Base-by-base conservation (phyloP, 2,329 filamentous ascomycete genomes). In the Cladosporium sp. region DNA sequence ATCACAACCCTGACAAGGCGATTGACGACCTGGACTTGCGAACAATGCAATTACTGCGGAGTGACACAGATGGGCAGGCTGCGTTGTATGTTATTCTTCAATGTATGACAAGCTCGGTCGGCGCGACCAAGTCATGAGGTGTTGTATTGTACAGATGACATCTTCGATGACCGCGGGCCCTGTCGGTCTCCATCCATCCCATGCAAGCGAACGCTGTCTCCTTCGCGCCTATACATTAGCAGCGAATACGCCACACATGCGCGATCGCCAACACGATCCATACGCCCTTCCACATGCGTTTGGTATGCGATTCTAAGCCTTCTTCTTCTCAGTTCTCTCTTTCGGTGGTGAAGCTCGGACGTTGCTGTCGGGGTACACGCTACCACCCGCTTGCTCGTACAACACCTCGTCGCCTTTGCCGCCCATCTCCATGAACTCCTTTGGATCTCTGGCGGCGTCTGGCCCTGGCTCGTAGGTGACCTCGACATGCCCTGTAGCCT, bases 391-490 rank as follows among this genome's bases (percentile, higher is more conserved):
- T 59, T 91, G 82, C 11, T 85, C 86, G 75, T 89, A 97, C 16
- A 97, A 82, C 52, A 85, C 82, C 77, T 92, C 88, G 73, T 98
- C 94, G 5, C 93, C 94, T 72, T 91, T 91, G 18, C 92, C 92
- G 46, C 94, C 94, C 82, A 96, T 85, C 68, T 89, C 86, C 77
- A 92, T 89, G 71, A 97, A 98, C 72, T 95, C 92, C 5, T 85
- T 82, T 0, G 91, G 84, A 35, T 87, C 85, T 65, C 92, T 84
- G 67, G 88, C 82, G 35, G 87, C 85, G 29, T 87, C 86, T 0
- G 93, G 93, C 0, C 84, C 84, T 0, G 83, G 78, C 79, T 97
- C 91, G 67, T 84, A 84, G 37, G 67, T 79, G 75, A 60, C 73
- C 73, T 67, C 77, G 70, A 59, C 71, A n/a, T 81, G 81, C 1